These are phyloP conservation scores for Tolypocladium tropicale DNA, from an alignment of 2,329 filamentous ascomycete species.

Conservation along the genomic window DNA sequence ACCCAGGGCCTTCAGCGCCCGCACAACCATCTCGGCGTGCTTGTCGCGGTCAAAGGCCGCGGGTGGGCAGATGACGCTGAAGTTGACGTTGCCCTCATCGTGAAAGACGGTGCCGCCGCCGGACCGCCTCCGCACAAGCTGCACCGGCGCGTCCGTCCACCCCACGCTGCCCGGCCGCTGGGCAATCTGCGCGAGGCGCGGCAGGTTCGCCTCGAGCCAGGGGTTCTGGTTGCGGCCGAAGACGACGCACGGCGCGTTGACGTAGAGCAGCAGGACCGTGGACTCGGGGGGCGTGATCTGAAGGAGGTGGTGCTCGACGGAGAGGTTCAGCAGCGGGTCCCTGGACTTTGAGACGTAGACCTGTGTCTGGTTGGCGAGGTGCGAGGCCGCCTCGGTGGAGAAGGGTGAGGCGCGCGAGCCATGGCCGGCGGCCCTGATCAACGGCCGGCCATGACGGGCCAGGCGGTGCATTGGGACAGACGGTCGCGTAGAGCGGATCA, in stretches of 20 bases:
- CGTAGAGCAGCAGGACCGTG: conserved; percentile 76
- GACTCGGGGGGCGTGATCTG: conserved; percentile 62
- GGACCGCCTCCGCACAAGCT: conserved; percentile 71
- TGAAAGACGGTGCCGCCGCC: conserved; percentile 94
- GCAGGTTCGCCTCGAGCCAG: conserved; percentile 81
- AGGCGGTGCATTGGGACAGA: not conserved
- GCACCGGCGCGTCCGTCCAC: conserved; percentile 21
- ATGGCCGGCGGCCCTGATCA: not conserved
- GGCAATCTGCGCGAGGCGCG: conserved; percentile 33
- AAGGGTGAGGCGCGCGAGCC: conserved; percentile 7
- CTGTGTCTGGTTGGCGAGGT: conserved; percentile 43
- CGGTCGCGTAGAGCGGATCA: not conserved
- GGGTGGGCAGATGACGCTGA: conserved; percentile 78
- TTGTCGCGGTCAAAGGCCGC: conserved; percentile 69
- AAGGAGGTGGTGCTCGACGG: conserved; percentile 84
- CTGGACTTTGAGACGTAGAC: conserved; percentile 60
- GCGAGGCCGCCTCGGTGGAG: conserved; percentile 27
- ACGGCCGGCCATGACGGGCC: conserved; percentile 1
- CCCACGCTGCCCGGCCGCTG: conserved; percentile 10
- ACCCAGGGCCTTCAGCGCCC: conserved; percentile 58
- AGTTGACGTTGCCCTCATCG: conserved; percentile 88
- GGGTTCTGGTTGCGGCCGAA: conserved; percentile 97
- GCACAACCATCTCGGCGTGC: conserved; percentile 86
- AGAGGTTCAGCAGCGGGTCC: conserved; percentile 83
- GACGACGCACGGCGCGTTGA: conserved; percentile 78